Conservation (phyloP, 2,329 filamentous ascomycete genomes). For the Fusarium dlaminii region DNA sequence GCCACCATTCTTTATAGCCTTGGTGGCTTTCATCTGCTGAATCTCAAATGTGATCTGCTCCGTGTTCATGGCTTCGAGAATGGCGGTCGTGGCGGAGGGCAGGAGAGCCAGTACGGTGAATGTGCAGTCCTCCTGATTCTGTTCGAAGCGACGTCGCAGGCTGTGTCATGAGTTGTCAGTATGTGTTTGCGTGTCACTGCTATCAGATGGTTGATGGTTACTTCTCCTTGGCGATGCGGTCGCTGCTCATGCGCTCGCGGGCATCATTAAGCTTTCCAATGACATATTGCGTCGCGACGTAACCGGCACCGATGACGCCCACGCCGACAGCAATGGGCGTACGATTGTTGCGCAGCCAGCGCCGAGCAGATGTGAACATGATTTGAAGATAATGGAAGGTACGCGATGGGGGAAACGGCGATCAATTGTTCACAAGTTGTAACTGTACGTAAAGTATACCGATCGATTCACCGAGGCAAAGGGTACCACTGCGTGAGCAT, state of each 20-base stretch:
- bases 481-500: constrained; percentile 3
- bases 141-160: constrained; percentile 93
- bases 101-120: constrained; percentile 97
- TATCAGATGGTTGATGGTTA: constrained; percentile 54
- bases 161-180: constrained; percentile 56
- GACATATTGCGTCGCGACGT: constrained; percentile 93
- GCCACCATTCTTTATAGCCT: constrained; percentile 66
- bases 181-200: not conserved
- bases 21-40: constrained; percentile 87
- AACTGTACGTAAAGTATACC: not conserved
- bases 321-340: constrained; percentile 88
- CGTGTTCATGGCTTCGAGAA: constrained; percentile 87
- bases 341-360: constrained; percentile 92
- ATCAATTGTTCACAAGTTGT: constrained; percentile 31
- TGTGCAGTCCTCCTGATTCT: constrained; percentile 98
- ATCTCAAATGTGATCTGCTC: constrained; percentile 93
- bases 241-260: constrained; percentile 94
- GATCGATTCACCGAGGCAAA: not conserved
- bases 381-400: constrained; percentile 18
- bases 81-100: constrained; percentile 89
- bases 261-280: constrained; percentile 91
- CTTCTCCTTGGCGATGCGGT: constrained; percentile 97
- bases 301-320: constrained; percentile 88
- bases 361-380: constrained; percentile 78
- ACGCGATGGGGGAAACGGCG: not conserved